phyloP scores from a whole-genome alignment of 2,329 filamentous ascomycete species.

The Trichoderma gracile region DNA sequence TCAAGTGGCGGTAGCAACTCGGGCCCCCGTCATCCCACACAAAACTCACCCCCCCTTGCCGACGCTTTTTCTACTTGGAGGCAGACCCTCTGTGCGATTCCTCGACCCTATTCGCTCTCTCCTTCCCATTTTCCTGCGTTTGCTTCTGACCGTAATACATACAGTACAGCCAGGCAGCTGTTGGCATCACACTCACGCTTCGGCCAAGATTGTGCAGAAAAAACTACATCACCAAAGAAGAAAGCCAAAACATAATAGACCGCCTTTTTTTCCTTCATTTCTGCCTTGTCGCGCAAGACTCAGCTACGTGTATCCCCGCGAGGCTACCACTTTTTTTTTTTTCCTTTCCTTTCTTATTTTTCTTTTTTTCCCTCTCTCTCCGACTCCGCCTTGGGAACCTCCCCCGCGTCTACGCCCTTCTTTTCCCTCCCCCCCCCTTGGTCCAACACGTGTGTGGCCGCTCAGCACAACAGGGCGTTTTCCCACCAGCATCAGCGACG shows the following conservation, averaged over 20 bases:
- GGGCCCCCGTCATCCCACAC: slow-evolving; percentile 19
- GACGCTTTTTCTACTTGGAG: slow-evolving; percentile 16
- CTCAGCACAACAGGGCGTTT: slow-evolving; percentile 28
- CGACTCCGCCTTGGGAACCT: slow-evolving; percentile 25
- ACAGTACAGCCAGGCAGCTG: slow-evolving; percentile 27
- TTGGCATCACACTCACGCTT: slow-evolving; percentile 25
- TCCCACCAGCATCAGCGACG: slow-evolving; percentile 30
- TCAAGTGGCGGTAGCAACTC: slow-evolving; percentile 26
- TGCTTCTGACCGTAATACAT: slow-evolving; percentile 23
- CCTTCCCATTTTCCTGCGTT: background rate
- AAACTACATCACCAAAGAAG: slow-evolving; percentile 9
- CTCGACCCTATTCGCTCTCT: slow-evolving; percentile 27
- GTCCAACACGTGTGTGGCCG: slow-evolving; percentile 35
- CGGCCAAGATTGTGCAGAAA: background rate
- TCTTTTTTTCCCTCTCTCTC: background rate
- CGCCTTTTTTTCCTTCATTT: slow-evolving; percentile 22
- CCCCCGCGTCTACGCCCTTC: slow-evolving; percentile 30
- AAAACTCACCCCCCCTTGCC: slow-evolving; percentile 13
- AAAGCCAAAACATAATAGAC: slow-evolving; percentile 24
- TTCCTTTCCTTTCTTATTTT: slow-evolving; percentile 1
- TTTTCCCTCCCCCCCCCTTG: slow-evolving; percentile 29
- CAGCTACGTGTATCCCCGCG: slow-evolving; percentile 18
- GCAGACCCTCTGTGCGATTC: slow-evolving; percentile 23
- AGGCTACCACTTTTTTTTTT: slow-evolving; percentile 18
- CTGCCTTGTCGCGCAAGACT: slow-evolving; percentile 16